Conservation (phyloP, 306 rosid genomes). For the Datisca glomerata region DNA sequence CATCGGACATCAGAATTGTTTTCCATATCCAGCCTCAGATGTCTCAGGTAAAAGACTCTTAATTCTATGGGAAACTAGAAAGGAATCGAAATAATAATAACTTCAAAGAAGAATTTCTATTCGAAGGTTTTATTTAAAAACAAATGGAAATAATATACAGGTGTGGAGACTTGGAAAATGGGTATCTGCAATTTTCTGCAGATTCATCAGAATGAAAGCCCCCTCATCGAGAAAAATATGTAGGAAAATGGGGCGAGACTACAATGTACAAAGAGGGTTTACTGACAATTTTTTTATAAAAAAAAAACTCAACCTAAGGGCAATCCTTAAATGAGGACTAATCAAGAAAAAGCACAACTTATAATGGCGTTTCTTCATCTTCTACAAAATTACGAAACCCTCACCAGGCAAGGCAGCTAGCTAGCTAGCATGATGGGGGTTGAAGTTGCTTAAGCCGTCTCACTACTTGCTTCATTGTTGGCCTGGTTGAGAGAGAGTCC, state of each 20-base stretch:
- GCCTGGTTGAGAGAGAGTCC: slow-evolving; percentile 80
- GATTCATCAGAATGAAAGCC: slow-evolving; percentile 37
- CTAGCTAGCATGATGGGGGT: slow-evolving; percentile 73
- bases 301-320: too few species aligned
- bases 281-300: too few species aligned
- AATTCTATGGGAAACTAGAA: background rate
- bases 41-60: background rate
- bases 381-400: slow-evolving; percentile 29
- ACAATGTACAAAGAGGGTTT: too few species aligned
- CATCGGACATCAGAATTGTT: too few species aligned
- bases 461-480: slow-evolving; percentile 85
- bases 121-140: slow-evolving; percentile 28
- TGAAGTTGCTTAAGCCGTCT: slow-evolving; percentile 87
- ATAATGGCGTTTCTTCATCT: slow-evolving; percentile 24
- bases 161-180: slow-evolving; percentile 27
- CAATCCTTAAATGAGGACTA: too few species aligned
- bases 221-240: slow-evolving; percentile 30
- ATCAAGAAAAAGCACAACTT: slow-evolving; percentile 34
- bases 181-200: slow-evolving; percentile 77
- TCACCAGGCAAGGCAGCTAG: slow-evolving; percentile 22
- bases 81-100: background rate
- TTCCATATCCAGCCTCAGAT: too few species aligned
- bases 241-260: too few species aligned
- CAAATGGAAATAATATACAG: slow-evolving; percentile 27
- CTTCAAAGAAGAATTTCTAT: slow-evolving; percentile 12